Evolutionary conservation across 495 filamentous ascomycete genomes (phyloP).

Genomic region (Neurospora tetraspora): DNA sequence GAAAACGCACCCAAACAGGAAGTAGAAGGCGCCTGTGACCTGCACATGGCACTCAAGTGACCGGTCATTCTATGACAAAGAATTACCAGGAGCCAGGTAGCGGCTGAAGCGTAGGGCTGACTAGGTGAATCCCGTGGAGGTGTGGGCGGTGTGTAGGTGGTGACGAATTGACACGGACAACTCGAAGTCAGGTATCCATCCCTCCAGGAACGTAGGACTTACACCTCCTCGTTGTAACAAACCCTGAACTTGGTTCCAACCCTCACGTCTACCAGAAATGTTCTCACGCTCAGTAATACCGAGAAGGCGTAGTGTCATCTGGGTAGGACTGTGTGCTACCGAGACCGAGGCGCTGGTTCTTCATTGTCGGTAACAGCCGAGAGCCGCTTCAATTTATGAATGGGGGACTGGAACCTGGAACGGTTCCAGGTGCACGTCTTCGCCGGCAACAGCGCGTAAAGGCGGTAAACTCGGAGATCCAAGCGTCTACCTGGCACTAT

Average conservation of each 20-base stretch:
- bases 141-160: too few species aligned
- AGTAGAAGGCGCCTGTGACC: too few species aligned
- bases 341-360: not conserved
- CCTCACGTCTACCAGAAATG: not conserved
- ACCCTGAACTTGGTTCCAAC: not conserved
- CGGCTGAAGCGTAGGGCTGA: not conserved
- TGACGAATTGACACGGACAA: too few species aligned
- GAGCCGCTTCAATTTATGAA: not conserved
- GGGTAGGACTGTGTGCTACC: not conserved
- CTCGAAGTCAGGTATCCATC: too few species aligned
- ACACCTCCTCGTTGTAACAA: too few species aligned
- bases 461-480: too few species aligned
- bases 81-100: not conserved
- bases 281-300: not conserved
- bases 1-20: not conserved
- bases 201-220: too few species aligned
- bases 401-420: too few species aligned
- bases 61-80: not conserved
- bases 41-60: too few species aligned
- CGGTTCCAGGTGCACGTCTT: too few species aligned
- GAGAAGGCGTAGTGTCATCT: not conserved
- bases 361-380: not conserved
- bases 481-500: too few species aligned
- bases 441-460: too few species aligned
- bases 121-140: not conserved